These are phyloP conservation scores for Fusarium anguioides DNA, from an alignment of 2,329 filamentous ascomycete genomes.

Conservation along the genomic window DNA sequence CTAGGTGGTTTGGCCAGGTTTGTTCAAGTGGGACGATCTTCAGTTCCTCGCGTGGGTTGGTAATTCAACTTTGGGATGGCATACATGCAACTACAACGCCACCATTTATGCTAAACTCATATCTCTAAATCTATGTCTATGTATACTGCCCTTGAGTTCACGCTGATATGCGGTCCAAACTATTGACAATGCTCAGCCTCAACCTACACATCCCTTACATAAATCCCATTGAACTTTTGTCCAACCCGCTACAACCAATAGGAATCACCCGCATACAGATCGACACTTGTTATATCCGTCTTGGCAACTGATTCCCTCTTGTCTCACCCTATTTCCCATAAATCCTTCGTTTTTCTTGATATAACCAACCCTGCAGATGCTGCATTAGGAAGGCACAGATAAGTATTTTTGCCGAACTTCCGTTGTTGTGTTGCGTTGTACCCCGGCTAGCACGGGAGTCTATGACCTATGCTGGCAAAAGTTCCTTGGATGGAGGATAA, in stretches of 20 bases:
- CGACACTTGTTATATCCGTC: background rate
- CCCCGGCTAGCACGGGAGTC: background rate
- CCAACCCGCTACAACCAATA: background rate
- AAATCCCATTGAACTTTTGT: background rate
- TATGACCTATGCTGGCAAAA: conserved; percentile 12
- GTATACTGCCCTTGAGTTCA: too few relatives aligned
- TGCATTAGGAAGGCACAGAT: conserved; percentile 30
- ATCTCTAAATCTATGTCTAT: too few relatives aligned
- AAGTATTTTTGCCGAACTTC: conserved; percentile 29
- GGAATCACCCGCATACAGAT: background rate
- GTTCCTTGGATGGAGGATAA: background rate
- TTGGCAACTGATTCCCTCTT: background rate
- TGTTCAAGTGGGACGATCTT: too few relatives aligned
- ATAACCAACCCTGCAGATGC: conserved; percentile 31
- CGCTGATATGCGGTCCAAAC: too few relatives aligned
- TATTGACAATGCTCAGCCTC: too few relatives aligned
- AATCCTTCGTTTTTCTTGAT: background rate
- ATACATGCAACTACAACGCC: too few relatives aligned
- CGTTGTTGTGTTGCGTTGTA: background rate
- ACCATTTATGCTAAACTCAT: too few relatives aligned
- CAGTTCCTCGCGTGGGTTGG: too few relatives aligned
- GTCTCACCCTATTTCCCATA: background rate
- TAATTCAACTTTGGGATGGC: too few relatives aligned
- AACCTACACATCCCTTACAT: background rate
- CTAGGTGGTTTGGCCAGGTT: too few relatives aligned